Evolutionary conservation across 2,329 filamentous ascomycete species (phyloP), one percentile per base, ranked within the genome.

Genomic region (Fusarium newnesense): DNA sequence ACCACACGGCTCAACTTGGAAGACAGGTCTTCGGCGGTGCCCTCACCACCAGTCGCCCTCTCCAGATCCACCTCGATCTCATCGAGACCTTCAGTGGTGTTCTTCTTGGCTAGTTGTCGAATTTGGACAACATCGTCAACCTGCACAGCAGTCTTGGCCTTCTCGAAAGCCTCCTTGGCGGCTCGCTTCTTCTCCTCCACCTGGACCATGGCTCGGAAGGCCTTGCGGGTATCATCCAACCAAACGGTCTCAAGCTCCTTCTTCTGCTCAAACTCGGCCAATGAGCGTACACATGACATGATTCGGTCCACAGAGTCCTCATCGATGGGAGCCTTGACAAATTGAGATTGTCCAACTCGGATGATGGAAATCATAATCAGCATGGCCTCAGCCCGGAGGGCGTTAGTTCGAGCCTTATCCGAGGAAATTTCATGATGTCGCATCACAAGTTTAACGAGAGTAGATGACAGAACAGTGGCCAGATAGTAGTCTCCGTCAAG

Each of bases 331-430:
- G 94, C 93, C 86, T 98, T 98, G 80, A 97, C 96, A 76, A 99
- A 99, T 73, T 97, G 94, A n/a, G 96, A 98, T 84, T 99, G 96
- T 44, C 96, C 96, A 69, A 98, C 96, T 56, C 96, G 95, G 75
- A 99, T 94, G 76, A 99, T 97, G 9, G 96, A 98, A 77, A 99
- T 97, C 95, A 98, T 97, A 81, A 99, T 98, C 60, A 99, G 89
- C 96, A 99, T 99, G 49, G 96, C 96, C 83, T 99, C 96, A 7
- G 96, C 96, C 56, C 94, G 93, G 32, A 99, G 89, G 36, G 96
- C 95, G 78, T 99, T 99, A 36, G 96, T 98, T 43, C 96, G 92
- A 47, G 94, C 93, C 47, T 88, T 84, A 77, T 98, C 96, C 30
- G 92, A 86, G 3, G 96, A 98, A 68, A 98, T 95, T 80, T 98